Evolutionary conservation across 768 basidiomycete genomes (phyloP).

Genomic region (Tephrocybe sp.): DNA sequence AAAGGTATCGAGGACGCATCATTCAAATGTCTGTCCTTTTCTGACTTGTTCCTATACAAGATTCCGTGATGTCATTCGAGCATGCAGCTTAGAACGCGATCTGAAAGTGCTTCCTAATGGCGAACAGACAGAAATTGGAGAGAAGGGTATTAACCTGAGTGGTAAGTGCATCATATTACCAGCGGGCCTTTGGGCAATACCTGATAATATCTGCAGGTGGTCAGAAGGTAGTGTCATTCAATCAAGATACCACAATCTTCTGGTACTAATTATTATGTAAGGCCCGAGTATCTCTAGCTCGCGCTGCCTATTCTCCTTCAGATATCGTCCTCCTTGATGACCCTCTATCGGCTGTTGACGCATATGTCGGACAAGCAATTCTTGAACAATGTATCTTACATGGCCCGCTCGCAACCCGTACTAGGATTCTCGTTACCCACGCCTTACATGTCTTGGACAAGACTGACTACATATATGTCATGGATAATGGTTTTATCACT

Average conservation of each 20-base stretch:
- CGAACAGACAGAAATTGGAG: constrained; percentile 70
- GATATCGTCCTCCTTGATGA: constrained; percentile 81
- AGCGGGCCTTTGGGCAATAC: background rate
- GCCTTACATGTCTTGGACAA: constrained; percentile 54
- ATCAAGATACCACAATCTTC: background rate
- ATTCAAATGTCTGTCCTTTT: background rate
- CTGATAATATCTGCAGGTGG: constrained; percentile 23
- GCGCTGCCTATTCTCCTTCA: constrained; percentile 71
- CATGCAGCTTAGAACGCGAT: constrained; percentile 71
- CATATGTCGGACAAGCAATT: constrained; percentile 67
- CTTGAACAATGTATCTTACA: constrained; percentile 56
- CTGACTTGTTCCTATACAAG: constrained; percentile 25
- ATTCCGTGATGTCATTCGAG: constrained; percentile 53
- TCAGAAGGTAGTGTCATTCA: constrained; percentile 28
- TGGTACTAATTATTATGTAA: constrained; percentile 18
- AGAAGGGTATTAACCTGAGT: constrained; percentile 71
- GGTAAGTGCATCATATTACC: constrained; percentile 32
- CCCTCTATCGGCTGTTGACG: constrained; percentile 76
- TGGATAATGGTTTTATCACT: constrained; percentile 54
- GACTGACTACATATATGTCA: constrained; percentile 60
- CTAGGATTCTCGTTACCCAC: constrained; percentile 62
- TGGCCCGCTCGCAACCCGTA: constrained; percentile 51
- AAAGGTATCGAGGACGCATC: constrained; percentile 27
- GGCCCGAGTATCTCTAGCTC: constrained; percentile 75
- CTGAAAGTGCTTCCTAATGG: constrained; percentile 69